These are phyloP conservation scores for Cymbopogon citratus DNA, from an alignment of 176 grass and related monocot genomes.

Conservation along the genomic window DNA sequence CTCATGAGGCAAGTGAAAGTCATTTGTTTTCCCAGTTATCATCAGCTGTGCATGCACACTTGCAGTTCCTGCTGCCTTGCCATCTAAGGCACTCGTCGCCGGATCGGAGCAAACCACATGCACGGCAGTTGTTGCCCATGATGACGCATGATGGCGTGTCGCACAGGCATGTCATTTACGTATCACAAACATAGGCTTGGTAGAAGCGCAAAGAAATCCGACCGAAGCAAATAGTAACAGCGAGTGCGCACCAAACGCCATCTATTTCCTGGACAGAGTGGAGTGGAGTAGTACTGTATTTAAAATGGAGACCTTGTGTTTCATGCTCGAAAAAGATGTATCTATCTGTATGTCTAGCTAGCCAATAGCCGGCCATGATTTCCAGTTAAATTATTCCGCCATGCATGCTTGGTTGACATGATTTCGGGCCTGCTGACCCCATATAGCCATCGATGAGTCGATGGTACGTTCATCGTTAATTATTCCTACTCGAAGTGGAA, in stretches of 20 bases:
- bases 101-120: constrained; percentile 19
- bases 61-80: constrained; percentile 22
- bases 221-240: neutral
- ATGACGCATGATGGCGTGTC: constrained; percentile 30
- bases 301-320: neutral
- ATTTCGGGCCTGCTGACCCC: neutral
- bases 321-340: no score
- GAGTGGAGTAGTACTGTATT: neutral
- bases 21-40: neutral
- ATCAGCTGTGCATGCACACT: neutral
- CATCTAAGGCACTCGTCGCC: constrained; percentile 25
- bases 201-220: neutral
- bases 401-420: neutral
- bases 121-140: constrained; percentile 15
- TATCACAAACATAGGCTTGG: neutral
- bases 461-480: neutral
- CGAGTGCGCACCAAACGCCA: neutral
- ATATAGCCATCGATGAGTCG: neutral
- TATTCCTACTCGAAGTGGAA: neutral
- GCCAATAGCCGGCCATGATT: neutral
- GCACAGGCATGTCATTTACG: neutral
- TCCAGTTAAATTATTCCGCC: neutral
- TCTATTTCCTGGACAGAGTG: neutral
- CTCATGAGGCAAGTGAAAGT: neutral
- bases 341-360: neutral